Evolutionary conservation across 257 asterid genomes (phyloP), one percentile per base, ranked within the genome.

Genomic region (Euphrasia confusa): DNA sequence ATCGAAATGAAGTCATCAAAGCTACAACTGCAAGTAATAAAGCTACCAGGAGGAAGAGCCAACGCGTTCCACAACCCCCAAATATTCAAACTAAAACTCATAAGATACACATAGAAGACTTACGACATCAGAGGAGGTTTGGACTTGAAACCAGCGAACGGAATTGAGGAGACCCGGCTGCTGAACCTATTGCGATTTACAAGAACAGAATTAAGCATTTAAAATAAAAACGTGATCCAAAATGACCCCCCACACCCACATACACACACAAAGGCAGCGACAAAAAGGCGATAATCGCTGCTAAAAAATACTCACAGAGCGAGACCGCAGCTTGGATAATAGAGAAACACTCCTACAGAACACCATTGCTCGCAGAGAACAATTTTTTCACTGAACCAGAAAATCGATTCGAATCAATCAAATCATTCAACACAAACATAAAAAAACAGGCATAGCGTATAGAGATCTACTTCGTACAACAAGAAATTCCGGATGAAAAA

Each of bases 91-190:
- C 4, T 27, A 10, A 5, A 56, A 56, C 2, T 11, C 17, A 56
- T 10, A 13, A 30, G 35, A 21, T 21, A 21, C 1, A 21, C 60
- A 61, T 8, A 50, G 8, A 50, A 5, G 28, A 17, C 78, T 74
- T 74, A 84, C 91, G 58, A 78, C 71, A 72, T 75, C 81, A 28
- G 93, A 77, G 15, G 93, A 80, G 60, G 86, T 76, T 75, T 84
- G 90, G 63, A 87, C 79, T 82, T 87, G 95, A 71, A 87, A 84
- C 93, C 95, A 84, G 45, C 95, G 95, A 10, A 87, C 86, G n/a
- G 90, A 84, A 61, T 74, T 74, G 67, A 77, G 50, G 32, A 80
- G 68, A 63, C 67, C 76, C 12, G 77, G 71, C 84, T 75, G 92
- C 33, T 81, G 93, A 64, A 56, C 84, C 95, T 87, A 65, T 30